Base-by-base conservation (phyloP, 208 protist genomes). In the Wallacemonas rigidus region DNA sequence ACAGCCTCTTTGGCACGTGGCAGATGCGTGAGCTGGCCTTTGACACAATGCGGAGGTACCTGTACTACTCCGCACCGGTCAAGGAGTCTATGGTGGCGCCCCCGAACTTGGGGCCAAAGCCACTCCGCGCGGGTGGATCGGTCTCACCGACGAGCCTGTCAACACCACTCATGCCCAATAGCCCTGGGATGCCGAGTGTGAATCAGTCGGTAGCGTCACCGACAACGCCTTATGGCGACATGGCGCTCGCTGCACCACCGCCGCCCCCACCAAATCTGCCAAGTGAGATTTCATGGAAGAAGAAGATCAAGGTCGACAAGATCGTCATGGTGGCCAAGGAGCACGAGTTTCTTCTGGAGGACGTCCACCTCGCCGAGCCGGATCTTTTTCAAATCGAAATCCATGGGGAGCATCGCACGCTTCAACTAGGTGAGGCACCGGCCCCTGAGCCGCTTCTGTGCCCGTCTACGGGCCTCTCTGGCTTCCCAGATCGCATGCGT, bases 251-350 rank as follows among this genome's bases (percentile, higher is more conserved):
- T 69, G 60, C 63, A 73, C 73, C 47, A 61, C 71, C 77, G 38
- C 74, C 77, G 44, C 73, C 62, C 11, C 76, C 70, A 2, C 56
- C 64, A 7, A 67, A 67, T 45, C 50, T 50, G 17, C 57, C 17
- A 2, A 69, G 74, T 39, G 79, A 75, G 3, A 61, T 87, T 45
- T 43, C 40, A 63, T 92, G 88, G 85, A 81, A 82, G 60, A 86
- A 86, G 63, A 92, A 92, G 71, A 82, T 92, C 26, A 92, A 92
- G 74, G 78, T 92, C 53, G 79, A 87, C 61, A 75, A 72, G 57
- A 80, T 92, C 2, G 61, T 80, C 17, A 17, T 74, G 6, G 74
- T 86, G 0, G 83, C 75, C 36, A 82, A 80, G 53, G 79, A 83
- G 56, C 85, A 92, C 67, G 40, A 75, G 54, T 90, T 87, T 43